Evolutionary conservation across 73 alveolate genomes (phyloP), one percentile per base, ranked within the genome.

Genomic region (Blepharisma japonicum): DNA sequence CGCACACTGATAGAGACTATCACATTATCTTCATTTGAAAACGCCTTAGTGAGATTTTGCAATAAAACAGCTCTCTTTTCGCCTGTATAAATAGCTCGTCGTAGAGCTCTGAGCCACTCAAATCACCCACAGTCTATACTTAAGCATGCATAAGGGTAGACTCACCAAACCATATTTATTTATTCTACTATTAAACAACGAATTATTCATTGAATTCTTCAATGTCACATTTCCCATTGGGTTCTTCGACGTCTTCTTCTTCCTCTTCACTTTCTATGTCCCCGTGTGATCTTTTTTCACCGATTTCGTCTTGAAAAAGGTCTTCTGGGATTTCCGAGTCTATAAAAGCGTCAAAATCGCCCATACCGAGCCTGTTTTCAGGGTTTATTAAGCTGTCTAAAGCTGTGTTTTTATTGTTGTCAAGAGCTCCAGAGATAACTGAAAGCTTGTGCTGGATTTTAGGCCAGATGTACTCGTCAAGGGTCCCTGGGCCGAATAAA

Each of bases 401-500:
- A 61, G 74, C 74, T 4, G 14, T 87, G 53, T 83, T 78, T 45
- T 85, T 77, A 68, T 89, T 79, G 48, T 91, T 90, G 87, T 92
- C 96, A 9, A 97, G 82, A 50, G 98, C 83, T 67, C 86, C 92
- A 38, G 97, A 76, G n/a, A 95, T 97, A 53, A 96, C 90, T 77
- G 81, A 54, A 42, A 90, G 89, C 70, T 97, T 97, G 50, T 72
- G 85, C 71, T 81, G 86, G 39, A 97, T 80, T 82, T 91, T 87
- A 14, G 90, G 79, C 85, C 88, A 95, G 14, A 97, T 85, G 32
- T 88, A 48, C 47, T 89, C 96, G 78, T 97, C 99, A 6, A 97
- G 83, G n/a, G 99, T 97, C 18, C 90, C 96, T 14, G 90, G 93
- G 0, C 98, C 99, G 56, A 89, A 88, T 32, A 97, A 82, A 83